Percentiles rank a stretch among this genome's conserved stretches.
phyloP scores from a whole-genome alignment of 495 filamentous ascomycete genomes.

The Ramalina peruviana region DNA sequence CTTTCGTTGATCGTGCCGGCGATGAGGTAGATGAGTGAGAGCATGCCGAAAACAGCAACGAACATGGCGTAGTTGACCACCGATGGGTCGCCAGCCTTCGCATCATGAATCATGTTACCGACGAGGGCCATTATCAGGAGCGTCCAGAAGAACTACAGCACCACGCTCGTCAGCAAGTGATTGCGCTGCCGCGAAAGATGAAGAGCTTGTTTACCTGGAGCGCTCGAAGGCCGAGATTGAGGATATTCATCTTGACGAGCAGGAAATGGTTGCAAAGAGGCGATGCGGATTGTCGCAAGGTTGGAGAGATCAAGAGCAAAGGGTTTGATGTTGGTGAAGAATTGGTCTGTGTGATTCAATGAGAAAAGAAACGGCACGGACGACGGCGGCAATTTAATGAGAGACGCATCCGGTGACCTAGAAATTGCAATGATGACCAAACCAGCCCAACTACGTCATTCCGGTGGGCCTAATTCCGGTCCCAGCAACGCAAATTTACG shows the following conservation, averaged over 20 bases:
- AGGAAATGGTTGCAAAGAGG: neutral
- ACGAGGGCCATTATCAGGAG: constrained; percentile 51
- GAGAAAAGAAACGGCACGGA: neutral
- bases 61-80: constrained; percentile 56
- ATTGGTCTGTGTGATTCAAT: neutral
- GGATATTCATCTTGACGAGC: neutral
- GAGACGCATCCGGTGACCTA: neutral
- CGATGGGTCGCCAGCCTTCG: constrained; percentile 39
- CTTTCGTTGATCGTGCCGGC: constrained; percentile 35
- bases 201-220: constrained; percentile 8
- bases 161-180: constrained; percentile 1
- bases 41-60: constrained; percentile 47
- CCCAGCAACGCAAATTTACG: too few relatives aligned
- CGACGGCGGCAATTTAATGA: neutral
- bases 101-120: constrained; percentile 51
- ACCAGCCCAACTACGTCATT: neutral
- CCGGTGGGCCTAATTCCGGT: too few relatives aligned
- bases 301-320: too few relatives aligned
- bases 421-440: neutral
- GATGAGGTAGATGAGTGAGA: constrained; percentile 48
- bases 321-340: neutral
- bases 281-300: neutral
- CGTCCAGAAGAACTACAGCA: constrained; percentile 47
- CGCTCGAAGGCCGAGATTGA: constrained; percentile 12
- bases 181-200: neutral